Percentiles rank a stretch among this genome's conserved stretches.
Evolutionary conservation across 2,329 filamentous ascomycete species (phyloP).

Genomic region (Ceratocystis papillata): DNA sequence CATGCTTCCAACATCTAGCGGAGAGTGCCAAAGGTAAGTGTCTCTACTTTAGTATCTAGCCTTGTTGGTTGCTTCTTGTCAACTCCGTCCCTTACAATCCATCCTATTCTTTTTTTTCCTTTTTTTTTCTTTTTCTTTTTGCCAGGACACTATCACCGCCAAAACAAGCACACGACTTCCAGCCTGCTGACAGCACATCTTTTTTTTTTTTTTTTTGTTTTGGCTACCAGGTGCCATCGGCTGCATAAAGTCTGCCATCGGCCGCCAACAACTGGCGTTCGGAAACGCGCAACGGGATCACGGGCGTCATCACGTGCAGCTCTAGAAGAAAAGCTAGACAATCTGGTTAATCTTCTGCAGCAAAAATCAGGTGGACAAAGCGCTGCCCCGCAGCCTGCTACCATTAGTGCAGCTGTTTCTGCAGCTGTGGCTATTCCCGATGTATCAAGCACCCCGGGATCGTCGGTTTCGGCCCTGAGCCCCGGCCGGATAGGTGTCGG

Average conservation of each 20-base stretch:
- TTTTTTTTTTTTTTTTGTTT: background rate
- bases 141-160: too few species aligned
- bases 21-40: constrained; percentile 32
- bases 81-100: background rate
- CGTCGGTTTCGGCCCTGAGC: background rate
- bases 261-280: constrained; percentile 20
- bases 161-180: background rate
- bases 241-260: constrained; percentile 34
- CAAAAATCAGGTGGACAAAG: constrained; percentile 17
- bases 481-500: background rate
- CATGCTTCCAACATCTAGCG: constrained; percentile 30
- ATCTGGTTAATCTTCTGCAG: constrained; percentile 29
- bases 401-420: background rate
- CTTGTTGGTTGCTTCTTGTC: background rate
- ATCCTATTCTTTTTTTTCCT: background rate
- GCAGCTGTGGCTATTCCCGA: background rate
- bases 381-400: too few species aligned
- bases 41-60: background rate
- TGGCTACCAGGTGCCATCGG: constrained; percentile 31
- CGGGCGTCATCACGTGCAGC: constrained; percentile 23
- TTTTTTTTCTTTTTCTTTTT: background rate
- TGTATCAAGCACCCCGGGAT: background rate
- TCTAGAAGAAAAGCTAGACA: constrained; percentile 29
- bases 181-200: background rate
- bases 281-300: constrained; percentile 17